Evolutionary conservation across 768 basidiomycete species (phyloP).

Genomic region (Auriculariales sp.): DNA sequence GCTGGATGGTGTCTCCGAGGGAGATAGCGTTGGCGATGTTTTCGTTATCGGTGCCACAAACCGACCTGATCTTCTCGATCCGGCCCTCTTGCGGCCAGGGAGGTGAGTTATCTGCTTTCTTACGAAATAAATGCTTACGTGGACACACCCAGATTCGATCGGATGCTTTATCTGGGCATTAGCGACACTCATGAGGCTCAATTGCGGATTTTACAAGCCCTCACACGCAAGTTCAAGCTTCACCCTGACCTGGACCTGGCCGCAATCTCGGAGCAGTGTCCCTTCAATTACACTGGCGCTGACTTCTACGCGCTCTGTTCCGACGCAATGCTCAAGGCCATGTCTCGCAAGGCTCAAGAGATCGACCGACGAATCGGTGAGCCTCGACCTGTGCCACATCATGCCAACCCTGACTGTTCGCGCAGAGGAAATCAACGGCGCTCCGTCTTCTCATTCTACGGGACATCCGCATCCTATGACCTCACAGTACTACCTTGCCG

Average conservation of each 20-base stretch:
- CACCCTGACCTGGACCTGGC: slow-evolving; percentile 50
- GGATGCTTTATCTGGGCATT: slow-evolving; percentile 91
- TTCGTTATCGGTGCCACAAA: slow-evolving; percentile 97
- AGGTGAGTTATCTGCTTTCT: slow-evolving; percentile 31
- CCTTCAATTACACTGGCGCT: slow-evolving; percentile 92
- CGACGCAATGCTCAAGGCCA: slow-evolving; percentile 90
- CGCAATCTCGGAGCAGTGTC: slow-evolving; percentile 54
- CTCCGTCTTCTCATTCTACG: too few species aligned
- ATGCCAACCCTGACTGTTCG: neutral
- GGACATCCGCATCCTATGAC: slow-evolving; percentile 56
- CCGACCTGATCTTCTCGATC: slow-evolving; percentile 80
- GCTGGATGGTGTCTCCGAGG: slow-evolving; percentile 74
- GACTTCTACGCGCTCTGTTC: slow-evolving; percentile 97
- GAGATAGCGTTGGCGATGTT: slow-evolving; percentile 48
- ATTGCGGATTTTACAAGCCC: slow-evolving; percentile 69
- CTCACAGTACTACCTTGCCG: slow-evolving; percentile 79
- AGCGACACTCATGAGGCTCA: slow-evolving; percentile 77
- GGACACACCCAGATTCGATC: slow-evolving; percentile 63
- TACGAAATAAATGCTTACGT: neutral
- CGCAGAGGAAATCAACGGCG: slow-evolving; percentile 29
- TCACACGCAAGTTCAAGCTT: slow-evolving; percentile 86
- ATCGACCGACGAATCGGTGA: slow-evolving; percentile 65
- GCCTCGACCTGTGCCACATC: slow-evolving; percentile 5
- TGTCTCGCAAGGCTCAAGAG: slow-evolving; percentile 72
- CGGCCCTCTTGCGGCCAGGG: slow-evolving; percentile 79